Evolutionary conservation across 2,329 filamentous ascomycete genomes (phyloP), one percentile per base, ranked within the genome.

Genomic region (Thelonectria rubi): DNA sequence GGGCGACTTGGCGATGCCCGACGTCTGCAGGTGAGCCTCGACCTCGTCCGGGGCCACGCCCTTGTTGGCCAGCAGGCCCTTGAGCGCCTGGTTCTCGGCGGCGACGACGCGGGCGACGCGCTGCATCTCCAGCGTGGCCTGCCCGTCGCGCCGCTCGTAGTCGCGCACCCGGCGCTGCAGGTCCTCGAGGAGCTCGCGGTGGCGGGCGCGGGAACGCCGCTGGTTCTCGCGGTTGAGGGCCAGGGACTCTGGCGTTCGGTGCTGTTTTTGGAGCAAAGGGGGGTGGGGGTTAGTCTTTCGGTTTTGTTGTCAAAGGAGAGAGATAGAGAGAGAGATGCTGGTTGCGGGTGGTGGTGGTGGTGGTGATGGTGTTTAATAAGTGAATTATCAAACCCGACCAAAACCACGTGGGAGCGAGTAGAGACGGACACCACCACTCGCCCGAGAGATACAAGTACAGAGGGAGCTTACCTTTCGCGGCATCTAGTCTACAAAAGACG

Each of bases 91-190:
- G 55, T 84, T 85, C 59, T 81, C 79, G 10, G 71, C 64, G 11
- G 76, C 77, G 4, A 84, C 80, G 45, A 68, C 69, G 14, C 79
- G 77, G 4, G 82, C 82, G 0, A 79, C 79, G 3, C 71, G 74
- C 69, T 85, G 82, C 77, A 85, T 80, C 62, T 81, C 80, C 2
- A 79, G 66, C 4, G 79, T 79, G 5, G 82, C 82, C 60, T 78
- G 74, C 1, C 78, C 75, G 24, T 79, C 81, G 2, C 70, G 74
- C 8, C 68, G 68, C 69, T 83, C 79, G 64, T 79, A 80, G 26
- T 78, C 77, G n/a, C 71, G 73, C 9, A 84, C 58, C 6, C 76
- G 74, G 10, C 61, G 68, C 65, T 82, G 80, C 18, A 85, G 73
- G 5, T 76, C 73, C 9, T 77, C 75, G n/a, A 83, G 65, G 30